Evolutionary conservation across 495 filamentous ascomycete genomes (phyloP).

Genomic region (Cenococcum geophilum): DNA sequence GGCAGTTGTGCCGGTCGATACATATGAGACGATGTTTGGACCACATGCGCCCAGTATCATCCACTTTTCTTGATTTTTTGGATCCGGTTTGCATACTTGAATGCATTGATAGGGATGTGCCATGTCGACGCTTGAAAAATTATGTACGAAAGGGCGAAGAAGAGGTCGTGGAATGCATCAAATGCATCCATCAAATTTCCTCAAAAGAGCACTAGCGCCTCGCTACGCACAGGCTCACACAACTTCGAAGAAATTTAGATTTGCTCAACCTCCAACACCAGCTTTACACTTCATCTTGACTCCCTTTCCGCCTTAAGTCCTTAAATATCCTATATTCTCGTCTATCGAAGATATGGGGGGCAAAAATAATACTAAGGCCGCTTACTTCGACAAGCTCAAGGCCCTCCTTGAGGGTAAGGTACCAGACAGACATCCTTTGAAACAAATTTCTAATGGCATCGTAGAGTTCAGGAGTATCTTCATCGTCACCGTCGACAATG

Average conservation of each 20-base stretch:
- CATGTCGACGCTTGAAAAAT: constrained; percentile 9
- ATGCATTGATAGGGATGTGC: constrained; percentile 51
- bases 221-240: constrained; percentile 8
- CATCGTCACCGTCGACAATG: constrained; percentile 68
- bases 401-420: constrained; percentile 43
- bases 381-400: constrained; percentile 99
- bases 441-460: constrained; percentile 55
- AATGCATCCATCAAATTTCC: not conserved
- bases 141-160: not conserved
- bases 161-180: not conserved
- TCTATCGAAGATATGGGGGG: constrained; percentile 91
- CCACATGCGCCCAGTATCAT: constrained; percentile 54
- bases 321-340: constrained; percentile 38
- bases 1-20: constrained; percentile 47
- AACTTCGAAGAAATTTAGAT: not conserved
- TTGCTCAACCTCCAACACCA: constrained; percentile 9
- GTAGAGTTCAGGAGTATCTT: constrained; percentile 83
- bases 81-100: constrained; percentile 40
- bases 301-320: constrained; percentile 20
- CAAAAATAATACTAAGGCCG: constrained; percentile 87
- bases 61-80: constrained; percentile 28
- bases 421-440: not conserved
- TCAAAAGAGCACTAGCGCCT: constrained; percentile 3
- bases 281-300: not conserved
- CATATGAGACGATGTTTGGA: constrained; percentile 46